Percentiles rank a stretch among this genome's conserved stretches.
Conservation (phyloP, 1,139 yeast genomes). For the Scheffersomyces titani region DNA sequence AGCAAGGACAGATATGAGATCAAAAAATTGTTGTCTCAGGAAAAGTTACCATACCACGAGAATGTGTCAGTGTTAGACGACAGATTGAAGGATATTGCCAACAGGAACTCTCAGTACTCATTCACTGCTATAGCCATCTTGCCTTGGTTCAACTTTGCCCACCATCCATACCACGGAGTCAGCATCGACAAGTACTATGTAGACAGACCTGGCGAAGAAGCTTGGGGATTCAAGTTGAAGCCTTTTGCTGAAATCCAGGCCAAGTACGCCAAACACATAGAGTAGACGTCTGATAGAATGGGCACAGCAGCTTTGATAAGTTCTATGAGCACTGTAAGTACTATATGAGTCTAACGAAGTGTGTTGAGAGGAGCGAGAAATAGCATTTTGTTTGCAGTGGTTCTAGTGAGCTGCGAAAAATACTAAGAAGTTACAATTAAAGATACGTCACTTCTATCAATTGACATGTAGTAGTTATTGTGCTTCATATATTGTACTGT, state of each 20-base stretch:
- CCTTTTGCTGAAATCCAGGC: slow-evolving; percentile 50
- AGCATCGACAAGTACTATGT: slow-evolving; percentile 71
- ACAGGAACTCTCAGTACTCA: slow-evolving; percentile 79
- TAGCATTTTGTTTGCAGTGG: neutral
- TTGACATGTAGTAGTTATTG: neutral
- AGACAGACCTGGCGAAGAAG: slow-evolving; percentile 56
- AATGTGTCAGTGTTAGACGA: slow-evolving; percentile 63
- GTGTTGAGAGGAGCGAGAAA: neutral
- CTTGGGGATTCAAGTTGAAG: slow-evolving; percentile 49
- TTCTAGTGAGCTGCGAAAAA: neutral
- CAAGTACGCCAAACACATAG: slow-evolving; percentile 36
- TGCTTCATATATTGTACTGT: neutral
- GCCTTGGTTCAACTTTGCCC: slow-evolving; percentile 83
- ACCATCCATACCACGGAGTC: slow-evolving; percentile 85
- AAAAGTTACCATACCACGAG: slow-evolving; percentile 64
- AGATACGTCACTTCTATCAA: neutral
- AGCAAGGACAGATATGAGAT: slow-evolving; percentile 72
- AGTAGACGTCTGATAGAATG: slow-evolving; percentile 14
- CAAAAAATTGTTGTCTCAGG: slow-evolving; percentile 65
- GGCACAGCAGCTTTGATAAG: neutral
- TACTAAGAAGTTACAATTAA: neutral
- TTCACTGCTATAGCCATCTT: slow-evolving; percentile 60
- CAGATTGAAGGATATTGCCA: slow-evolving; percentile 74
- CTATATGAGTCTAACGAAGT: neutral
- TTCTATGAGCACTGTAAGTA: neutral